Evolutionary conservation across 2,329 filamentous ascomycete species (phyloP).

Genomic region (Fusarium pininemorale): DNA sequence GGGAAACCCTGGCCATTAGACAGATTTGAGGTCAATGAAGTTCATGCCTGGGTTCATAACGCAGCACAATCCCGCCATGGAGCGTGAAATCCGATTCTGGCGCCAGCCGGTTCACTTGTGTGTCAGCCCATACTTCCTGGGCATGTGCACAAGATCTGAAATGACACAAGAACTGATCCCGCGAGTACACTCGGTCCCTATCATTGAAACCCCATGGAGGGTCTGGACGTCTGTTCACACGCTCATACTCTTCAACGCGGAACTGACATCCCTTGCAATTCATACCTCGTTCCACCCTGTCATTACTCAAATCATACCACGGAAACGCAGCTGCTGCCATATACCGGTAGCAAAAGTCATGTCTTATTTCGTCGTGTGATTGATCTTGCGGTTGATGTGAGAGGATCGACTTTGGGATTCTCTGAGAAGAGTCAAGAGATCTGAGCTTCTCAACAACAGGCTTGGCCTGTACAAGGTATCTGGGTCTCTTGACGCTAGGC

Average conservation of each 20-base stretch:
- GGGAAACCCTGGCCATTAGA: too few relatives aligned
- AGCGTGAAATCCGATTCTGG: background rate
- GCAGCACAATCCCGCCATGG: background rate
- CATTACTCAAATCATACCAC: background rate
- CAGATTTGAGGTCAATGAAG: background rate
- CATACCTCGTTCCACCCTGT: background rate
- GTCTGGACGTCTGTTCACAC: too few relatives aligned
- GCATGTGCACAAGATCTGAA: background rate
- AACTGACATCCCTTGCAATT: conserved; percentile 27
- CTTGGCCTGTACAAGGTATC: background rate
- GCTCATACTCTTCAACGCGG: background rate
- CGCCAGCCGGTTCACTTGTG: background rate
- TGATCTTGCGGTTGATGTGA: background rate
- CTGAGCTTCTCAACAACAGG: background rate
- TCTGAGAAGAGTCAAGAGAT: background rate
- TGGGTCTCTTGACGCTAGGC: conserved; percentile 11
- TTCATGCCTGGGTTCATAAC: background rate
- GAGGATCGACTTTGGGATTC: background rate
- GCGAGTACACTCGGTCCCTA: conserved; percentile 3
- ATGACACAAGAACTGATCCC: conserved; percentile 3
- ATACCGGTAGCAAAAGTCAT: conserved; percentile 13
- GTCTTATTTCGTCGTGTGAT: background rate
- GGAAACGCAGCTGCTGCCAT: conserved; percentile 9
- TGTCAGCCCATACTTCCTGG: background rate
- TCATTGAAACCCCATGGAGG: conserved; percentile 18